phyloP scores from a whole-genome alignment of 345 rosid genomes.

The Excoecaria agallocha region DNA sequence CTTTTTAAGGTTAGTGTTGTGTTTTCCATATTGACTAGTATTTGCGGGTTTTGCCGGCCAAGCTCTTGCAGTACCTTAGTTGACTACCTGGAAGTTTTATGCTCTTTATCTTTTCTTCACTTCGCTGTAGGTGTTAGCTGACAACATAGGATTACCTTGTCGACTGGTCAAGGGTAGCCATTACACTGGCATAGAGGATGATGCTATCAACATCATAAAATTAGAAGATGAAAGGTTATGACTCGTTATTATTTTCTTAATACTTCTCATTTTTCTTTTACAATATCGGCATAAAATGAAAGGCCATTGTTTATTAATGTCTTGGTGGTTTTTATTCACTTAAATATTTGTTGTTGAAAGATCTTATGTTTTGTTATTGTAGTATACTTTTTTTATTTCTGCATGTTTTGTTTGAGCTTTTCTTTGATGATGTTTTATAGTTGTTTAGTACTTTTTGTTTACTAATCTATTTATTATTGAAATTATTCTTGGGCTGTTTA shows the following conservation, averaged over 20 bases:
- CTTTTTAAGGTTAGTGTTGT: slow-evolving; percentile 80
- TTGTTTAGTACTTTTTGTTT: slow-evolving; percentile 9
- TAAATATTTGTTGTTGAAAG: neutral
- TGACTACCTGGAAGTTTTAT: neutral
- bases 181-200: slow-evolving; percentile 98
- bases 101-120: slow-evolving; percentile 25
- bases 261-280: too few relatives aligned
- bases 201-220: slow-evolving; percentile 91
- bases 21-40: slow-evolving; percentile 15
- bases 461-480: neutral
- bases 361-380: too few relatives aligned
- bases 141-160: slow-evolving; percentile 72
- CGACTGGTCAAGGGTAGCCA: slow-evolving; percentile 97
- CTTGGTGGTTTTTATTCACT: slow-evolving; percentile 1
- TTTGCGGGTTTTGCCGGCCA: too few relatives aligned
- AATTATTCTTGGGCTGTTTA: neutral
- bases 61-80: neutral
- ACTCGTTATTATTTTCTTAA: neutral
- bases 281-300: slow-evolving; percentile 39
- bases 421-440: slow-evolving; percentile 20
- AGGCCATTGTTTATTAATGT: slow-evolving; percentile 52
- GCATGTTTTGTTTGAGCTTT: neutral
- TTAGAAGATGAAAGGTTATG: slow-evolving; percentile 81
- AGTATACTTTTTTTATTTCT: too few relatives aligned
- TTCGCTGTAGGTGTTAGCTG: slow-evolving; percentile 81